These are phyloP conservation scores for Lasiodiplodia theobromae DNA, from an alignment of 2,329 filamentous ascomycete genomes.

Conservation along the genomic window DNA sequence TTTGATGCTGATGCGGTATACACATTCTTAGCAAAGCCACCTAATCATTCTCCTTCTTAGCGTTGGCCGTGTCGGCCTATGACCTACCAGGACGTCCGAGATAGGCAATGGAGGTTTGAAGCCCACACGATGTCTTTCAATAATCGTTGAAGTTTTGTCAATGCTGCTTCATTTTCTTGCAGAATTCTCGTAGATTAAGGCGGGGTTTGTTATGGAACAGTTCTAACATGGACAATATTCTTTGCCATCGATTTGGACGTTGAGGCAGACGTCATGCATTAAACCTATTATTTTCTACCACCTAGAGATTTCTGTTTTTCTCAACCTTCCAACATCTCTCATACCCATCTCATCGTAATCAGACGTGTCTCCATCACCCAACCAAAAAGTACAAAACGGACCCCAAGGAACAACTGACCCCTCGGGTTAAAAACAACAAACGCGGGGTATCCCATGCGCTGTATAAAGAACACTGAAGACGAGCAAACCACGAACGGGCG, in stretches of 20 bases:
- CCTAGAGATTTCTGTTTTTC: neutral
- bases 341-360: neutral
- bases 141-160: no score
- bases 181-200: no score
- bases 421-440: neutral
- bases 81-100: no score
- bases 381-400: neutral
- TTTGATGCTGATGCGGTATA: no score
- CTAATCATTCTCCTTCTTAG: no score
- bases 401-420: neutral
- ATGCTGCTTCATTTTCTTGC: no score
- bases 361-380: neutral
- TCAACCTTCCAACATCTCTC: neutral
- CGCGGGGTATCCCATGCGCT: conserved; percentile 17
- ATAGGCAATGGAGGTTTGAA: no score
- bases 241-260: neutral
- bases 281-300: neutral
- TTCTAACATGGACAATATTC: neutral
- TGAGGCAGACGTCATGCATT: neutral
- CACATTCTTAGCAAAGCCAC: no score
- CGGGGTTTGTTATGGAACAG: neutral
- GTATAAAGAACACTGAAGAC: neutral
- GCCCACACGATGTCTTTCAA: no score
- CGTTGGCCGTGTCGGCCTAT: no score
- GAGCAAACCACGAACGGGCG: neutral